Conservation (phyloP, 805 yeast genomes). For the Saturnispora sekii region DNA sequence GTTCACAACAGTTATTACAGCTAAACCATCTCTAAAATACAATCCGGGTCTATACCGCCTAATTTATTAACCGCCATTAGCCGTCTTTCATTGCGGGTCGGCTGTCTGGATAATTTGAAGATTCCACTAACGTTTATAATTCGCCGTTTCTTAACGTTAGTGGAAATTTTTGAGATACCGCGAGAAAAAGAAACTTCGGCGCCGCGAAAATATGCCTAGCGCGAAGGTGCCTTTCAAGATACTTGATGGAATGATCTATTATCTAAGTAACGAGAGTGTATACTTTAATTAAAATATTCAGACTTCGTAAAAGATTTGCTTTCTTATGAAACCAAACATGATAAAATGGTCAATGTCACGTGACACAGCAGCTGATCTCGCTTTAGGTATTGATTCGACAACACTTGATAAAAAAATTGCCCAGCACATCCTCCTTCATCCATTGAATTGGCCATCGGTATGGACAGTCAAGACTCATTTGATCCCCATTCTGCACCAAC, state of each 20-base stretch:
- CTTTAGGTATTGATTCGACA: background rate
- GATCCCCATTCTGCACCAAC: slow-evolving; percentile 4
- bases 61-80: background rate
- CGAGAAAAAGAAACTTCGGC: too few species aligned
- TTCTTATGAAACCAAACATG: too few species aligned
- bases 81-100: background rate
- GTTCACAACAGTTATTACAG: too few species aligned
- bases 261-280: too few species aligned
- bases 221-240: too few species aligned
- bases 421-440: background rate
- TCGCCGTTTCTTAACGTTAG: slow-evolving; percentile 9
- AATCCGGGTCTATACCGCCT: background rate
- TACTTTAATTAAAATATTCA: too few species aligned
- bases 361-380: too few species aligned
- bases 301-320: too few species aligned
- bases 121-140: slow-evolving; percentile 9
- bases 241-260: too few species aligned
- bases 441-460: background rate
- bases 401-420: too few species aligned
- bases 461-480: slow-evolving; percentile 7
- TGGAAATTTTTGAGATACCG: background rate
- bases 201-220: background rate
- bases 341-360: too few species aligned
- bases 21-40: too few species aligned
- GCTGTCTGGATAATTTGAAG: background rate